These are phyloP conservation scores for Ascodesmis nigricans DNA, from an alignment of 495 filamentous ascomycete species.

Conservation along the genomic window DNA sequence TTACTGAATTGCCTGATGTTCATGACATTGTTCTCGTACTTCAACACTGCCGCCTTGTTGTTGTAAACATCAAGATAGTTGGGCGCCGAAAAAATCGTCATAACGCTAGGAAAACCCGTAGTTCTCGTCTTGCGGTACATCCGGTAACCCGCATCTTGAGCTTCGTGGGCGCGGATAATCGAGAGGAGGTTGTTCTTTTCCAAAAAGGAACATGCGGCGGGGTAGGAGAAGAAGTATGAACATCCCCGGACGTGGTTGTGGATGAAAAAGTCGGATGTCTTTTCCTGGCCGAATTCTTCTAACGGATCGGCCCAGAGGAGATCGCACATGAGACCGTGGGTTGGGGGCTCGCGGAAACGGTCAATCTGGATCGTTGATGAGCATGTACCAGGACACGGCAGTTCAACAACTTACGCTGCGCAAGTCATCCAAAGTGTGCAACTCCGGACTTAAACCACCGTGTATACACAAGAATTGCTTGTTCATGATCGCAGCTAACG, in stretches of 20 bases:
- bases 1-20: conserved; percentile 89
- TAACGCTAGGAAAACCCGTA: conserved; percentile 94
- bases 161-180: conserved; percentile 95
- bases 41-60: conserved; percentile 96
- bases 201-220: conserved; percentile 88
- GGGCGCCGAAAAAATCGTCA: conserved; percentile 98
- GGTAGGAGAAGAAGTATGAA: conserved; percentile 98
- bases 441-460: conserved; percentile 80
- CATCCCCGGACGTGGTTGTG: conserved; percentile 97
- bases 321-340: conserved; percentile 95
- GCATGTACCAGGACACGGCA: background rate
- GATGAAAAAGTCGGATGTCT: conserved; percentile 86
- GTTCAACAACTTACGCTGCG: conserved; percentile 12
- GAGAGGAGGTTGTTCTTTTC: conserved; percentile 98
- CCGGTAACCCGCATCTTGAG: conserved; percentile 92
- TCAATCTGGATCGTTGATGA: conserved; percentile 45
- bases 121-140: conserved; percentile 98
- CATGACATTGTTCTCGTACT: conserved; percentile 99
- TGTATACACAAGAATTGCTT: conserved; percentile 99
- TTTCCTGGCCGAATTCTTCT: conserved; percentile 98
- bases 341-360: conserved; percentile 90
- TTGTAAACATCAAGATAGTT: conserved; percentile 99
- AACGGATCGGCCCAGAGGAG: conserved; percentile 96
- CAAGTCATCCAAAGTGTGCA: conserved; percentile 77
- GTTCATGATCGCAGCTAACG: conserved; percentile 95